Percentiles rank a stretch among this genome's conserved stretches.
These are phyloP conservation scores for Podaxis sp. DNA, from an alignment of 768 basidiomycete species.

Conservation along the genomic window DNA sequence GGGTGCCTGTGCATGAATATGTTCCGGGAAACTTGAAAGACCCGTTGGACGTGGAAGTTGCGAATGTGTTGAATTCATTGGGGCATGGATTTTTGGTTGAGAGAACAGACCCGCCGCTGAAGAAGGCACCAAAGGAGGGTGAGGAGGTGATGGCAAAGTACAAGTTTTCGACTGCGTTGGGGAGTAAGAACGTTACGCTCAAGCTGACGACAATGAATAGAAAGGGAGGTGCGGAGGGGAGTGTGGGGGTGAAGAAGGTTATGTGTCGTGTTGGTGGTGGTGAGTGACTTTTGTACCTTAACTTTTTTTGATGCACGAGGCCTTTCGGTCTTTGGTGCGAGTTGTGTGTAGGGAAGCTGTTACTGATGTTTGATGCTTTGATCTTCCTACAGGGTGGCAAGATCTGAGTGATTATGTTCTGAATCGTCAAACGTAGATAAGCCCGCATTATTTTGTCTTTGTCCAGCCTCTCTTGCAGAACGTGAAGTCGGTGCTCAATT, in stretches of 20 bases:
- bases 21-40: conserved; percentile 66
- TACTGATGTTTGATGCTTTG: conserved; percentile 9
- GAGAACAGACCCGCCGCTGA: conserved; percentile 78
- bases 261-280: conserved; percentile 91
- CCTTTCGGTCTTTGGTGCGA: background rate
- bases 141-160: conserved; percentile 86
- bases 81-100: conserved; percentile 77
- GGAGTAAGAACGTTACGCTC: conserved; percentile 75
- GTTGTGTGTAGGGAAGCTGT: background rate
- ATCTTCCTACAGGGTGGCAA: conserved; percentile 61
- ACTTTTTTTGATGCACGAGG: background rate
- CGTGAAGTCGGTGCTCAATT: background rate
- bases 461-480: background rate
- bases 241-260: conserved; percentile 74
- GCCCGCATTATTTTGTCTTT: background rate
- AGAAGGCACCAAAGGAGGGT: conserved; percentile 61
- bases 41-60: conserved; percentile 82
- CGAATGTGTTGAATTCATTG: conserved; percentile 69
- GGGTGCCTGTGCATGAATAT: conserved; percentile 57
- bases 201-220: conserved; percentile 78
- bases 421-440: conserved; percentile 58
- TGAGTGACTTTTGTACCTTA: conserved; percentile 31
- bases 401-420: conserved; percentile 75
- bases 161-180: conserved; percentile 71
- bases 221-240: conserved; percentile 46